Evolutionary conservation across 164 flowering plant species (phyloP), one percentile per base, ranked within the genome.

Genomic region (Nymphaea colorata): DNA sequence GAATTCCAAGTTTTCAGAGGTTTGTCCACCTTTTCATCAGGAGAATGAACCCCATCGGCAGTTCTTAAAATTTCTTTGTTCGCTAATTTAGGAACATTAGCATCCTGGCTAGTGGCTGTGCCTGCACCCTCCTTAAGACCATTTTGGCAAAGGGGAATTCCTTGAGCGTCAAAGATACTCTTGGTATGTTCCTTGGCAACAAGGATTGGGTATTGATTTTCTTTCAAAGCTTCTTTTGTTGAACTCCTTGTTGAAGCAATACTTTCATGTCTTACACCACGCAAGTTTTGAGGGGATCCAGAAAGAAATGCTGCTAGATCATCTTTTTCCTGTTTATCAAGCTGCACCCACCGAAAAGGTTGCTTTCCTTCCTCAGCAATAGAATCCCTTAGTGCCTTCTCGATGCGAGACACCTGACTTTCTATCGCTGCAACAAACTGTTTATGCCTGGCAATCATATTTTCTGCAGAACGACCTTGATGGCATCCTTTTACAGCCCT

Each of bases 251-350:
- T 25, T 51, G 57, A 51, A 51, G 8, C 73, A 17, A 64, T 57
- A 72, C 11, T 61, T 43, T 68, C 76, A 62, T 72, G 74, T 66
- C 74, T 76, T 47, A 62, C 60, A 62, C 59, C 61, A 43, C 74
- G 76, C 18, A 77, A 73, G 55, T 70, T 65, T 42, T 71, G 79
- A 14, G 82, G 72, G 66, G 75, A 66, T 57, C 91, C 93, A 64
- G 91, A 85, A n/a, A 93, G 86, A 80, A 93, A 93, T 69, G 77
- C 61, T 6, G 95, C 93, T 53, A 93, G 68, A 77, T 90, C 98
- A 74, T 87, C 86, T 41, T 91, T 69, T 70, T 93, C 98, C 68
- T 84, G 83, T 76, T 87, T 79, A 78, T 93, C 81, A 60, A 90
- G 77, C 68, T 88, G 79, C 59, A 93, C 87, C 98, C 98, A 93